Percentiles rank a stretch among this genome's conserved stretches.
Evolutionary conservation across 257 asterid species (phyloP).

Genomic region (Jacaranda mimosifolia): DNA sequence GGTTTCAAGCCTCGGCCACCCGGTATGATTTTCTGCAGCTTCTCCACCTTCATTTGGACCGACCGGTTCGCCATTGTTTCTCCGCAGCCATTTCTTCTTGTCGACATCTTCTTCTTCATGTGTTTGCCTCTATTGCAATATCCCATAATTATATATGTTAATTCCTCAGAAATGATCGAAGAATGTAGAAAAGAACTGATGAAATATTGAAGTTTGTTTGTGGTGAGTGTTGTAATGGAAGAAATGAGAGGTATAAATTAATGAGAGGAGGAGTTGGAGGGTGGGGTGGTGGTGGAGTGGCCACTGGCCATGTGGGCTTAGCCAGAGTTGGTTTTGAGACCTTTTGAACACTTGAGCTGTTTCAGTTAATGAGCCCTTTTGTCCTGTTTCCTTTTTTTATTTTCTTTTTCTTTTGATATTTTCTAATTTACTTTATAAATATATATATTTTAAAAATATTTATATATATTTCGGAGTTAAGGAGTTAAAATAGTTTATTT

Average conservation of each 20-base stretch:
- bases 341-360: constrained; percentile 45
- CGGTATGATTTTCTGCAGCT: constrained; percentile 49
- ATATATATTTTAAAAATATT: too few relatives aligned
- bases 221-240: constrained; percentile 17
- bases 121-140: not conserved
- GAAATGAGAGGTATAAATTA: constrained; percentile 43
- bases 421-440: too few relatives aligned
- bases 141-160: constrained; percentile 31
- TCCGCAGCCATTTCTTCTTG: constrained; percentile 28
- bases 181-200: too few relatives aligned
- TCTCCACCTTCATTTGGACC: constrained; percentile 47
- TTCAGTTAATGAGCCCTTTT: constrained; percentile 43
- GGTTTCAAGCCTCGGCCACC: constrained; percentile 45
- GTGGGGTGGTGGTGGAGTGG: constrained; percentile 7
- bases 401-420: not conserved
- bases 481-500: too few relatives aligned
- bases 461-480: too few relatives aligned
- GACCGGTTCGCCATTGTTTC: not conserved
- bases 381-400: not conserved
- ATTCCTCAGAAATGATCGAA: not conserved
- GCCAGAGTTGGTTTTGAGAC: constrained; percentile 34
- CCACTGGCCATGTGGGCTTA: constrained; percentile 41
- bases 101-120: not conserved
- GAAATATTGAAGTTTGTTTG: too few relatives aligned
- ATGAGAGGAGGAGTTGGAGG: not conserved